Conservation (phyloP, 169 alveolate genomes). For the Eimeria praecox region DNA sequence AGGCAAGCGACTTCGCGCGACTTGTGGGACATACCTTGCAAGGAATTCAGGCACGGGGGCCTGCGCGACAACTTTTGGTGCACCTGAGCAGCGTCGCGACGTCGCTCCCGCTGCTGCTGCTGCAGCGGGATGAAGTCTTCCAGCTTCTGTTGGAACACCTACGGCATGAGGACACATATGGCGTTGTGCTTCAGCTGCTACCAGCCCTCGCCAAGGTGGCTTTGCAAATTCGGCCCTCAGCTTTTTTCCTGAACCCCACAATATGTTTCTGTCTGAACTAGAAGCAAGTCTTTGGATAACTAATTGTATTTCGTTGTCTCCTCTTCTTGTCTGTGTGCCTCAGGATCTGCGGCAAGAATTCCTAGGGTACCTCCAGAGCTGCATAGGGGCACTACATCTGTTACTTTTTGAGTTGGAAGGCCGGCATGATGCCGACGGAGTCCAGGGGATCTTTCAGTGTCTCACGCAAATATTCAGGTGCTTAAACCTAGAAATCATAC, state of each 20-base stretch:
- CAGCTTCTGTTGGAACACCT: constrained; percentile 32
- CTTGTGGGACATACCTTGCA: constrained; percentile 30
- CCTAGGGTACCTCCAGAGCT: neutral
- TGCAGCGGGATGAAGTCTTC: constrained; percentile 22
- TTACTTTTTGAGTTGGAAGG: constrained; percentile 49
- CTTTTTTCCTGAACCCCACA: neutral
- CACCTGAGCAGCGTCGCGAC: neutral
- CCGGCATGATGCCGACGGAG: constrained; percentile 32
- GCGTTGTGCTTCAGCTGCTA: constrained; percentile 52
- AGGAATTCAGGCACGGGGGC: constrained; percentile 50
- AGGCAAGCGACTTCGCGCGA: constrained; percentile 30
- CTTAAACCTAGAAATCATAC: neutral
- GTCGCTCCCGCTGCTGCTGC: constrained; percentile 42
- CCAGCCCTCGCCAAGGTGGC: constrained; percentile 66
- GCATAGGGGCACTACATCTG: constrained; percentile 46
- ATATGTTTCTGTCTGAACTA: neutral
- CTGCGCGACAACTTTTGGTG: constrained; percentile 30
- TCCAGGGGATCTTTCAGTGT: constrained; percentile 52
- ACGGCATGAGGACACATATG: constrained; percentile 13
- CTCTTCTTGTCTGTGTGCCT: neutral
- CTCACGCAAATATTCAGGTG: constrained; percentile 45
- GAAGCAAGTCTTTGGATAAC: neutral
- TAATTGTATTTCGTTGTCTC: neutral
- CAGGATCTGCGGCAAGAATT: constrained; percentile 50
- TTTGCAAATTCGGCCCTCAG: neutral